Evolutionary conservation across 73 alveolate species (phyloP), one percentile per base, ranked within the genome.

Genomic region (Stentor roeselii): DNA sequence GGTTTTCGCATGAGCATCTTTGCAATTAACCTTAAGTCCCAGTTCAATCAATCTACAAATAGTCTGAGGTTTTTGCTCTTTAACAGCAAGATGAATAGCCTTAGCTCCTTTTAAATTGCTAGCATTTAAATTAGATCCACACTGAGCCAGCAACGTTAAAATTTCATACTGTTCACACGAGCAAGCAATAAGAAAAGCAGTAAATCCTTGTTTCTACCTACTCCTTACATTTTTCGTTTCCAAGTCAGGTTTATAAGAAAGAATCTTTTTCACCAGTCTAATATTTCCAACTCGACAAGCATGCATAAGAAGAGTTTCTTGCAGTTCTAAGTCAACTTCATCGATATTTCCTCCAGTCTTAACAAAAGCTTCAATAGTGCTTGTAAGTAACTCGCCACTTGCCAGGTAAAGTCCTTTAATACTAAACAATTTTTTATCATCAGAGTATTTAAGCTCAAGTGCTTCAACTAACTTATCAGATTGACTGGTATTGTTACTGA

Each of bases 231-330:
- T 39, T 76, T 40, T 39, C 60, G 39, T n/a, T 38, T 76, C 74
- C 14, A 76, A n/a, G n/a, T 76, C n/a, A 1, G 84, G 82, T 27
- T 41, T 76, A 27, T 34, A 27, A 1, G 27, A 27, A 21, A 67
- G 27, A n/a, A 67, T 15, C 14, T 36, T 31, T 38, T 76, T 15
- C 6, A 67, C 67, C 0, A 76, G 74, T 38, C 39, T 76, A 6
- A 76, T 21, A 76, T 76, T 76, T 38, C 84, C 84, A 39, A 76
- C 39, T 6, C 74, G 32, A 2, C 82, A 78, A 27, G 84, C 84
- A 76, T 76, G 39, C 59, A 76, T 76, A 0, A 76, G 85, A 21
- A 76, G 2, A 15, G 84, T 76, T 40, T 21, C 59, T 27, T 39
- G 38, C 6, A n/a, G 39, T 0, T 21, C 37, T 37, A 15, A 6